Base-by-base conservation (phyloP, 306 rosid species). In the Pueraria montana region DNA sequence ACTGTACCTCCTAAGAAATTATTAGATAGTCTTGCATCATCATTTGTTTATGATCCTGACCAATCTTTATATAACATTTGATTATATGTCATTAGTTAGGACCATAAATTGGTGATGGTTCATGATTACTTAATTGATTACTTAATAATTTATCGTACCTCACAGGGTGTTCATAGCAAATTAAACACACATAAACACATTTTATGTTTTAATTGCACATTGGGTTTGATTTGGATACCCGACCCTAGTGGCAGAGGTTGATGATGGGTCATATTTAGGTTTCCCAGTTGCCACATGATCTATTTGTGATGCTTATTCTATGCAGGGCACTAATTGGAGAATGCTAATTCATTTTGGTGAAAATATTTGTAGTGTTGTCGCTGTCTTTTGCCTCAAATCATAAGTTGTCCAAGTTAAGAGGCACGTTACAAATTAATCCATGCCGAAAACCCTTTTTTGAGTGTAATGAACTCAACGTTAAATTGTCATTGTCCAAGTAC, bases 251-350 rank as follows among this genome's bases (percentile, higher is more conserved):
- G 59, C 58, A 58, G 84, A 82, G 84, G 86, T 82, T 86, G 82
- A 82, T 86, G 82, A 82, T 74, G 84, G 82, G 89, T 82, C 89
- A 53, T 48, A 78, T 79, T 76, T 73, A 55, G 78, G 72, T 69
- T 86, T 77, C 80, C 86, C 1, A 78, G 71, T 38, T 82, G 62
- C 70, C 59, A 55, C 64, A 26, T 72, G 66, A 53, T 86, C 79
- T 72, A 23, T 48, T 46, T 6, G 46, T 52, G 24, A 24, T 18
- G 46, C 68, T n/a, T 49, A 72, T 72, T 78, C 61, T 66, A 17
- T 78, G 55, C 13, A 34, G 21, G 55, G 74, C 75, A 58, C 82
- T 67, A 79, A 86, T 79, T 74, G 61, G 40, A 86, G 89, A 64
- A 59, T 46, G 14, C 72, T 79, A n/a, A 61, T 34, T 68, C 56